These are phyloP conservation scores for Lactifluus echinatus DNA, from an alignment of 768 basidiomycete species.

Conservation along the genomic window DNA sequence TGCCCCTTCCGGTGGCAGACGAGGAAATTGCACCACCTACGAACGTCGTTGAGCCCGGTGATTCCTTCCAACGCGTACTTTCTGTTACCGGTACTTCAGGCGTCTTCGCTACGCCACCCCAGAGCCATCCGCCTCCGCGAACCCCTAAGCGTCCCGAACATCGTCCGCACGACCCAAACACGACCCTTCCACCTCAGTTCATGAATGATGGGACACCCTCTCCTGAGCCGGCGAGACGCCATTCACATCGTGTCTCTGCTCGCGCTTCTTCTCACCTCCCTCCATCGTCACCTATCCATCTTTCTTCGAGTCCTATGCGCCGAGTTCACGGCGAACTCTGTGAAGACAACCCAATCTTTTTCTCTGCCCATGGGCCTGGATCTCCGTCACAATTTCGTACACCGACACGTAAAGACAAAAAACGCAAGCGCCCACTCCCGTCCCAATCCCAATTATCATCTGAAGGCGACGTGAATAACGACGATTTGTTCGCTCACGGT, in stretches of 20 bases:
- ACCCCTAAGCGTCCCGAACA: constrained; percentile 11
- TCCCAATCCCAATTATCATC: constrained; percentile 1
- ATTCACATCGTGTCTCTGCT: background rate
- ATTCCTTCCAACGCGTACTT: background rate
- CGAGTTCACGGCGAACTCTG: background rate
- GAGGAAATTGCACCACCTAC: background rate
- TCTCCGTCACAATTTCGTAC: constrained; percentile 16
- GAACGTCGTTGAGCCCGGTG: background rate
- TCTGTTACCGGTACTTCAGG: background rate
- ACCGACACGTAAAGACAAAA: constrained; percentile 11
- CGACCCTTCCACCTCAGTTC: constrained; percentile 8
- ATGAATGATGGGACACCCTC: constrained; percentile 9
- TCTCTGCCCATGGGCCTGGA: background rate
- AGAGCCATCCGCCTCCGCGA: constrained; percentile 9
- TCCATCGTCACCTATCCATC: constrained; percentile 11
- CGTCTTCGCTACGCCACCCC: constrained; percentile 14
- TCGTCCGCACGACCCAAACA: constrained; percentile 9
- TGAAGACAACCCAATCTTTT: background rate
- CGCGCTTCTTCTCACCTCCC: constrained; percentile 3
- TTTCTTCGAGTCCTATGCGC: constrained; percentile 8
- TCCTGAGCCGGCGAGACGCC: constrained; percentile 7
- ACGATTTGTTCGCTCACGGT: constrained; percentile 18
- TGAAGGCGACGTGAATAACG: constrained; percentile 7
- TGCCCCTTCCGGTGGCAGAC: background rate
- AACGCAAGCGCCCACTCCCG: constrained; percentile 10